Conservation (phyloP, 163 green algal species). For the Prototheca cutis region DNA sequence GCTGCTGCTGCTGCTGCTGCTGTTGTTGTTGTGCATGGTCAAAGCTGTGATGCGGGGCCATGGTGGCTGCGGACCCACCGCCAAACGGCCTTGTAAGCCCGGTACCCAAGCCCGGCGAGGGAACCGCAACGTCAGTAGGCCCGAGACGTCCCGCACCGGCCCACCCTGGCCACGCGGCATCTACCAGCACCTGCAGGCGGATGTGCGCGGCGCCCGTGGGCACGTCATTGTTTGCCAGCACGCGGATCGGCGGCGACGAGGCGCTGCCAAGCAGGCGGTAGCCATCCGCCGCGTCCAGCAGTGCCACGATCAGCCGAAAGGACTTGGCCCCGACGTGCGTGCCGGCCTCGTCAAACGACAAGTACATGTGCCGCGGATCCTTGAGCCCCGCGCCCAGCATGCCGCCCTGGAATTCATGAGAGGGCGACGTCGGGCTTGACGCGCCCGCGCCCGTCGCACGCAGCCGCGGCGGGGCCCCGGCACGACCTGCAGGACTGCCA, state of each 20-base stretch:
- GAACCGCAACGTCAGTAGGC: too few species aligned
- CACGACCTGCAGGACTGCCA: not conserved
- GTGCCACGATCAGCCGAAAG: constrained; percentile 44
- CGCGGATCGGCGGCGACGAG: constrained; percentile 39
- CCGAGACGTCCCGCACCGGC: not conserved
- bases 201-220: constrained; percentile 41
- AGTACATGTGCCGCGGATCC: constrained; percentile 33
- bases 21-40: too few species aligned
- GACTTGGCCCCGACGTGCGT: constrained; percentile 28
- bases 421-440: too few species aligned
- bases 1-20: too few species aligned
- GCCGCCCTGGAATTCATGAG: not conserved
- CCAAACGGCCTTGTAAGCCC: too few species aligned
- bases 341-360: constrained; percentile 39
- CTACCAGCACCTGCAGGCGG: constrained; percentile 14
- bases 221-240: constrained; percentile 59
- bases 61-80: too few species aligned
- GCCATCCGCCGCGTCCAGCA: constrained; percentile 29
- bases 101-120: too few species aligned
- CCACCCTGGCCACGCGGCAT: not conserved
- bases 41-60: too few species aligned
- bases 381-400: constrained; percentile 6
- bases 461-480: too few species aligned
- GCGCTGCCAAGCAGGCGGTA: constrained; percentile 25
- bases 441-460: too few species aligned